Evolutionary conservation across 2,329 filamentous ascomycete genomes (phyloP).

Genomic region (Calonectria ilicicola): DNA sequence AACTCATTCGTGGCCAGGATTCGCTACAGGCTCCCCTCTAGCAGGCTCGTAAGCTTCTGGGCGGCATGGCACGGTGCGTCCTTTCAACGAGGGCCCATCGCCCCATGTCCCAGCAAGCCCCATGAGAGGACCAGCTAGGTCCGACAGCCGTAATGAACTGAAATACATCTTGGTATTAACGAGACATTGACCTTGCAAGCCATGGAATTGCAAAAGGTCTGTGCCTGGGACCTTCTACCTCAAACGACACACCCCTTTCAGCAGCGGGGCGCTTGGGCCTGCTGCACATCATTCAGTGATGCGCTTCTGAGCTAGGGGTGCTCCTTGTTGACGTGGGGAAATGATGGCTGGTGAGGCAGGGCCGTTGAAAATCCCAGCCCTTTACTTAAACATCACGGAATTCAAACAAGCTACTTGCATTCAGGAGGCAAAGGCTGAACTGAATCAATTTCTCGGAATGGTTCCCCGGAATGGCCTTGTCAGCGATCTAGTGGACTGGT

Average conservation of each 20-base stretch:
- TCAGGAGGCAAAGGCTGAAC: constrained; percentile 2
- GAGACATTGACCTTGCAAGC: constrained; percentile 17
- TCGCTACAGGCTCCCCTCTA: constrained; percentile 12
- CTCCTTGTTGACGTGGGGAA: constrained; percentile 36
- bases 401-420: neutral
- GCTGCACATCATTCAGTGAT: constrained; percentile 43
- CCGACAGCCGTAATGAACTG: constrained; percentile 10
- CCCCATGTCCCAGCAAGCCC: constrained; percentile 16
- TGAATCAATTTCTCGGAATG: constrained; percentile 33
- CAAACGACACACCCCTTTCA: constrained; percentile 32
- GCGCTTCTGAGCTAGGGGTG: constrained; percentile 30
- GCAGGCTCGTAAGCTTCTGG: neutral
- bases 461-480: constrained; percentile 29
- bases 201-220: constrained; percentile 31
- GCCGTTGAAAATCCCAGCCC: constrained; percentile 10
- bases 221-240: constrained; percentile 26
- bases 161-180: constrained; percentile 3
- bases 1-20: constrained; percentile 9
- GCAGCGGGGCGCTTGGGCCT: constrained; percentile 40
- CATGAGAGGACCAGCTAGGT: constrained; percentile 20
- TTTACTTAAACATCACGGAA: constrained; percentile 1
- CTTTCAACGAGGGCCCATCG: constrained; percentile 21
- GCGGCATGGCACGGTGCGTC: constrained; percentile 17
- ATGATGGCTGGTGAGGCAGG: constrained; percentile 23
- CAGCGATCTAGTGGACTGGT: constrained; percentile 27